Base-by-base conservation (phyloP, 306 rosid genomes). In the Sesbania bispinosa region DNA sequence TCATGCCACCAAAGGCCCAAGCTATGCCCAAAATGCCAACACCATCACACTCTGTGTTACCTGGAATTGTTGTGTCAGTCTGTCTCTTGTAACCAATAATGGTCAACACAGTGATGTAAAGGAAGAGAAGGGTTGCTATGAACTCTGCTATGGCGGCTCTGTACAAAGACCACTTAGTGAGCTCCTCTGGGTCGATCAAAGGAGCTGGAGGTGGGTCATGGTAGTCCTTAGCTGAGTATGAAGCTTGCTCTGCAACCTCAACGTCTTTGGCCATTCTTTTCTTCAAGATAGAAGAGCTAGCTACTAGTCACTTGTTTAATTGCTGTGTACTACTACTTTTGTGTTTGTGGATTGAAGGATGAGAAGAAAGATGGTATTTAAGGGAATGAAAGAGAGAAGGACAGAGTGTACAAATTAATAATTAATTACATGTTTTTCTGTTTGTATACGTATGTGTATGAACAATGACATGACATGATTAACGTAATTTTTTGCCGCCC, bases 1-100 rank as follows among this genome's bases (percentile, higher is more conserved):
- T 93, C 98, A 93, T 93, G 77, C 98, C 98, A 6, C 98, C 98
- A 33, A 93, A 93, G 66, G 98, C 97, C 98, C 98, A 93, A 7
- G 98, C 98, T 19, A 93, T 93, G 20, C 98, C 98, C 39, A 93
- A 83, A 36, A 88, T 21, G 2, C 98, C 98, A 8, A 93, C 98
- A 0, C 98, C 98, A 29, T 36, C 82, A 15, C 98, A 93, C 1
- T 83, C 73, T 3, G 58, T 59, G 69, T 75, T 86, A 30, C 53
- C 51, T 0, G 0, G 0, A 0, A 18, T 2, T 0, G 0, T 1
- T 0, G 67, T 1, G 4, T 42, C 82, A 4, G 30, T 84, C 67
- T 85, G 88, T 43, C 74, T 30, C 6, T 67, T 86, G 88, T 93
- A 87, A 0, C 98, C 98, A 10, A 93, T 93, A 6, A 90, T 90